Base-by-base conservation (phyloP, 768 basidiomycete species). In the Trametes sanguinea region DNA sequence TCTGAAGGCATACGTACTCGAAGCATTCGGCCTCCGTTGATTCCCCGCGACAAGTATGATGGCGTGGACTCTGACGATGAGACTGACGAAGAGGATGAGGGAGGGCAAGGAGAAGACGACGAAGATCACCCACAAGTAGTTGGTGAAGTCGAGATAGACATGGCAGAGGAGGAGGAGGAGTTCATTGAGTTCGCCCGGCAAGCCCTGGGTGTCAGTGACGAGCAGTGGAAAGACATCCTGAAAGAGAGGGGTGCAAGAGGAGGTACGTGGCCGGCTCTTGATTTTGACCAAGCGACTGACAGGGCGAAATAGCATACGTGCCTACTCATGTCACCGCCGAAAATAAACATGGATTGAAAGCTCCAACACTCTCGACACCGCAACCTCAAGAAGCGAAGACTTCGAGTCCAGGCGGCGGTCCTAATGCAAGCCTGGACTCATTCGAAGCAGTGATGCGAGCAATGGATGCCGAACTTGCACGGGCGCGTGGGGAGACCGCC, bases 361-460 rank as follows among this genome's bases (percentile, higher is more conserved):
- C 29, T 6, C 17, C 47, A 51, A 27, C 29, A 33, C 22, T 42
- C 13, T 27, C 40, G 22, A 2, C 40, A 51, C 27, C 7, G 2
- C 32, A 22, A 16, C 51, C 51, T 17, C 45, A 11, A 13, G 30
- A 14, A 9, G 48, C 11, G 6, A 53, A 47, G 14, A 3, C 22
- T n/a, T 65, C 76, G 35, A 77, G 75, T 3, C 74, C 77, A 14
- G 76, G 75, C 17, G 78, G 78, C 11, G 78, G 76, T 55, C 72
- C 75, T 6, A 90, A 94, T 72, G 83, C 87, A 3, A 85, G 87
- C 50, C 80, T 98, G 22, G 84, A 95, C 72, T 95, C 94, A 0
- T 98, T 99, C 65, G 97, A 99, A 71, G 85, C 90, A 1, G 92
- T 98, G 35, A 98, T 98, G 97, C 83, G 85, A 70, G 94, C 94